These are phyloP conservation scores for Eutrema salsugineum DNA, from an alignment of 441 rosid species.

Conservation along the genomic window DNA sequence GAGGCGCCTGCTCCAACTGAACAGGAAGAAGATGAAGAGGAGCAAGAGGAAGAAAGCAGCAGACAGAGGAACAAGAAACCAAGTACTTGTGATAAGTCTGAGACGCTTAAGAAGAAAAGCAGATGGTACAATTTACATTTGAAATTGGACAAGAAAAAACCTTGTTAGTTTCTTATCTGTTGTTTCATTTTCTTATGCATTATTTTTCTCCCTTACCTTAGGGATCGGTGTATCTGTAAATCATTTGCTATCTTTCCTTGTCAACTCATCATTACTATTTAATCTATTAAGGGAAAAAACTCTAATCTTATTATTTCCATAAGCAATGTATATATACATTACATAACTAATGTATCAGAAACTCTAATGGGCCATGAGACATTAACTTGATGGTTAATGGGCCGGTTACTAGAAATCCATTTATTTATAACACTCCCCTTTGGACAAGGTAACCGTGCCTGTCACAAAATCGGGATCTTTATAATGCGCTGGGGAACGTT, in stretches of 20 bases:
- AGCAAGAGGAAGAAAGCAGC: constrained; percentile 30
- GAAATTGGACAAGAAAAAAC: constrained; percentile 86
- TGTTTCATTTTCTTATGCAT: not conserved
- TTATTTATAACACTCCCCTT: too few relatives aligned
- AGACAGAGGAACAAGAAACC: constrained; percentile 16
- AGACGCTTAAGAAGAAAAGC: constrained; percentile 59
- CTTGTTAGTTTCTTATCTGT: constrained; percentile 46
- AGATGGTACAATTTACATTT: constrained; percentile 76
- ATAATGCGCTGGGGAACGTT: too few relatives aligned
- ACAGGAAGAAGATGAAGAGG: constrained; percentile 42
- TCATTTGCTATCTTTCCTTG: not conserved
- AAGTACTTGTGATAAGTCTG: constrained; percentile 15
- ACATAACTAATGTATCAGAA: too few relatives aligned
- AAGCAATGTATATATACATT: too few relatives aligned
- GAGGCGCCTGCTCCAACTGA: constrained; percentile 57
- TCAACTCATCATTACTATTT: constrained; percentile 13
- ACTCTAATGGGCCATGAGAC: too few relatives aligned
- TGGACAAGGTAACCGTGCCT: too few relatives aligned
- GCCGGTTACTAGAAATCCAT: too few relatives aligned
- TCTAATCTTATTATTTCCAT: too few relatives aligned
- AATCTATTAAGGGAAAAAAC: too few relatives aligned
- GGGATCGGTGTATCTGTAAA: constrained; percentile 28
- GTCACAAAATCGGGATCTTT: too few relatives aligned
- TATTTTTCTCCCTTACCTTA: constrained; percentile 17
- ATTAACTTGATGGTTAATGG: too few relatives aligned